Base-by-base conservation (phyloP, 768 basidiomycete genomes). In the Agrocybe chaxingu region DNA sequence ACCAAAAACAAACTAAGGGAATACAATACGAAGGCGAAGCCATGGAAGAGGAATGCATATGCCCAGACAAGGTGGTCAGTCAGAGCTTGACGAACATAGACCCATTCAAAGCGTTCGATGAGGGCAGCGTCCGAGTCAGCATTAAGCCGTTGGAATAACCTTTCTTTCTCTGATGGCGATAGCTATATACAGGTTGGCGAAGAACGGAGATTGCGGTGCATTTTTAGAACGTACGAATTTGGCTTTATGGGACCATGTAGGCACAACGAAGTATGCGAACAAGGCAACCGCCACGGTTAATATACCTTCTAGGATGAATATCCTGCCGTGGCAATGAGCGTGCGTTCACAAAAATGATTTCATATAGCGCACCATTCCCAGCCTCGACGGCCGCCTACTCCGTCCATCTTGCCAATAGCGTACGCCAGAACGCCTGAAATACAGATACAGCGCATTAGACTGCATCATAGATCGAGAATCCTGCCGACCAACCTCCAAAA, bases 21-120 rank as follows among this genome's bases (percentile, higher is more conserved):
- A 58, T 82, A 83, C 16, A 79, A 57, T 8, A 76, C 80, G 55
- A 81, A 82, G 2, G 83, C 76, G 56, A 78, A 82, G 1, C 79
- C 81, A 52, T 84, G 82, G 64, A 84, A 84, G 1, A 84, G 66
- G 13, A 82, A 57, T 0, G 79, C 79, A 59, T 85, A 85, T 3
- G 68, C 76, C 79, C 81, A 82, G 10, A 81, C 77, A 11, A 84
- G 66, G 50, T 77, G 82, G 54, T 86, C 81, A 41, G 66, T 72
- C 53, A 82, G 68, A 6, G 81, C 81, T 53, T 82, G 79, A 10
- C 68, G 66, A 36, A 83, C 82, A 41, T 76, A 80, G 37, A 62
- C 56, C 82, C 84, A 85, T 34, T 76, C 69, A 50, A 86, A 85
- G 19, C 67, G 67, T 55, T 85, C 83, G 13, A 73, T 57, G 33